phyloP scores from a whole-genome alignment of 306 rosid species.

The Cicer judaicum region DNA sequence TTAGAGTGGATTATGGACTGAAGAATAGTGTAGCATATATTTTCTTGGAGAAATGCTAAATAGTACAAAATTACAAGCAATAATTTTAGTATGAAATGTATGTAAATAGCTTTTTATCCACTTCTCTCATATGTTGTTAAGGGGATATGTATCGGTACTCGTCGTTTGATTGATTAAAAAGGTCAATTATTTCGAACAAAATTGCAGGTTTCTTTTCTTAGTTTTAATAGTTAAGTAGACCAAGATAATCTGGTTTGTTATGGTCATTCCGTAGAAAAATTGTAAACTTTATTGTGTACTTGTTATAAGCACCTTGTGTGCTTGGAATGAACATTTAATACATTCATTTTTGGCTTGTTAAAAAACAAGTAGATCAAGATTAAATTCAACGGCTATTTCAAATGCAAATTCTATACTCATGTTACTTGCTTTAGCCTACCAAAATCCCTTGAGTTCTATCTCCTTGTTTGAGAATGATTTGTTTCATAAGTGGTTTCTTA shows the following conservation, averaged over 20 bases:
- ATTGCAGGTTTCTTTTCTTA: not conserved
- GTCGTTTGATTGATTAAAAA: not conserved
- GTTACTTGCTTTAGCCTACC: not conserved
- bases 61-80: not conserved
- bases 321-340: too few species aligned
- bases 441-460: not conserved
- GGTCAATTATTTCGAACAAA: not conserved
- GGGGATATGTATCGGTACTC: not conserved
- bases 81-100: not conserved
- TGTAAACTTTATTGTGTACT: too few species aligned
- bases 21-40: not conserved
- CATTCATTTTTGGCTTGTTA: too few species aligned
- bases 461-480: conserved; percentile 3
- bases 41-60: conserved; percentile 1
- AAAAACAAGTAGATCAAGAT: not conserved
- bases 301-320: too few species aligned
- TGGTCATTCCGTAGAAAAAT: too few species aligned
- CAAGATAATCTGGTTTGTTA: too few species aligned
- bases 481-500: not conserved
- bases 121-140: not conserved
- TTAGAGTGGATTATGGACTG: not conserved
- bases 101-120: conserved; percentile 4
- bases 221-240: not conserved
- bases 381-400: not conserved
- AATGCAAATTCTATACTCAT: not conserved